Evolutionary conservation across 768 basidiomycete species (phyloP).

Genomic region (Boletus bicolor): DNA sequence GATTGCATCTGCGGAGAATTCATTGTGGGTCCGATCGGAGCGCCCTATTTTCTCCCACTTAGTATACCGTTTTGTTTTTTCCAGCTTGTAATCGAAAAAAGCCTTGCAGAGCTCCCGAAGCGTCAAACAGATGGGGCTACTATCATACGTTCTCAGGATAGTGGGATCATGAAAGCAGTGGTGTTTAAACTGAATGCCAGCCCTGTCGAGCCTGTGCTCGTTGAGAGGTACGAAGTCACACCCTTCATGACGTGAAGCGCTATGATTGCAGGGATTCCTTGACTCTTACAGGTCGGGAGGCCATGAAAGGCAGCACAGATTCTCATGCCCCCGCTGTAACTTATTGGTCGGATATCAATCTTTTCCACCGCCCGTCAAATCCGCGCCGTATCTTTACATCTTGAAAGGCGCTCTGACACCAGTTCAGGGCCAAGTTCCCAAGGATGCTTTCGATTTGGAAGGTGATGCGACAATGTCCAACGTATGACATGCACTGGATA

Average conservation of each 20-base stretch:
- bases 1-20: conserved; percentile 90
- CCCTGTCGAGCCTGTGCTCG: conserved; percentile 61
- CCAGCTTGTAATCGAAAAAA: conserved; percentile 81
- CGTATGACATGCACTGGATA: conserved; percentile 1
- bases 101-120: conserved; percentile 61
- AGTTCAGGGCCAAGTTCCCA: conserved; percentile 81
- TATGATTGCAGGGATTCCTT: conserved; percentile 16
- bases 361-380: conserved; percentile 70
- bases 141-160: conserved; percentile 74
- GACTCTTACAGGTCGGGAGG: conserved; percentile 49
- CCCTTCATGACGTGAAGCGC: conserved; percentile 9
- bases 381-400: conserved; percentile 77
- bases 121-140: conserved; percentile 77
- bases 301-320: conserved; percentile 74
- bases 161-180: conserved; percentile 51
- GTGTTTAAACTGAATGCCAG: conserved; percentile 87
- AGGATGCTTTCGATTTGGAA: conserved; percentile 74
- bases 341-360: conserved; percentile 67
- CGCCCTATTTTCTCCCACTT: conserved; percentile 1
- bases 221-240: conserved; percentile 63
- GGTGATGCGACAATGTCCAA: background rate
- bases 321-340: conserved; percentile 50
- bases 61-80: background rate
- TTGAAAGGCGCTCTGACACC: conserved; percentile 81
- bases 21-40: conserved; percentile 50